A percentile compares a stretch with the other conserved stretches of the same genome.
Conservation (phyloP, 352 stramenopile species). For the Phytophthora capsici region DNA sequence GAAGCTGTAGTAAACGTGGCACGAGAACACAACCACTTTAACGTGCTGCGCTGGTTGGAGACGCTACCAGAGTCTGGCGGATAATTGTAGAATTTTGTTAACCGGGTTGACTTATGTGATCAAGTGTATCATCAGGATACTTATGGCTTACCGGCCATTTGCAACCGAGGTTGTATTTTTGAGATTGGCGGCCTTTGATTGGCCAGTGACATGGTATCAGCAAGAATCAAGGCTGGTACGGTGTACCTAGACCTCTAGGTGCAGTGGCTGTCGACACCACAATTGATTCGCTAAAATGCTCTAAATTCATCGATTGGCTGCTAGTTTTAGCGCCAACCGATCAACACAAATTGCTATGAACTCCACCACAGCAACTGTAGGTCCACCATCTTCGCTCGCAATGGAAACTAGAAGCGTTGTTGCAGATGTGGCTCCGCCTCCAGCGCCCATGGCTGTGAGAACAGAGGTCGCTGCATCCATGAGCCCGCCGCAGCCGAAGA, state of each 20-base stretch:
- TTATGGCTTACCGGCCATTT: no score
- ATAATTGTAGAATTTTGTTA: slow-evolving; percentile 20
- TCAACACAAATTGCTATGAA: slow-evolving; percentile 13
- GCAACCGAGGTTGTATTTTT: no score
- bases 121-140: no score
- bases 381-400: no score
- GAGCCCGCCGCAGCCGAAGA: slow-evolving; percentile 8
- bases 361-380: not conserved
- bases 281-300: slow-evolving; percentile 3
- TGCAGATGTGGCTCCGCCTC: not conserved
- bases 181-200: no score
- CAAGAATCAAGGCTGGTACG: no score
- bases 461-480: slow-evolving; percentile 4
- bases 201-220: no score
- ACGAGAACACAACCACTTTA: slow-evolving; percentile 39
- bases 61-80: slow-evolving; percentile 37
- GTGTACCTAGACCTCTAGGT: no score
- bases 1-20: slow-evolving; percentile 37
- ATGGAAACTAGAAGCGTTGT: no score
- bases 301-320: slow-evolving; percentile 2
- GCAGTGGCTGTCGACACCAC: no score
- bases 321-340: slow-evolving; percentile 10
- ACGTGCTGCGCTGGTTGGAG: slow-evolving; percentile 47
- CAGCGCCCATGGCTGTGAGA: slow-evolving; percentile 5
- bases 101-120: no score